Evolutionary conservation across 208 protist species (phyloP).

Genomic region (Herpetomonas tarakana): DNA sequence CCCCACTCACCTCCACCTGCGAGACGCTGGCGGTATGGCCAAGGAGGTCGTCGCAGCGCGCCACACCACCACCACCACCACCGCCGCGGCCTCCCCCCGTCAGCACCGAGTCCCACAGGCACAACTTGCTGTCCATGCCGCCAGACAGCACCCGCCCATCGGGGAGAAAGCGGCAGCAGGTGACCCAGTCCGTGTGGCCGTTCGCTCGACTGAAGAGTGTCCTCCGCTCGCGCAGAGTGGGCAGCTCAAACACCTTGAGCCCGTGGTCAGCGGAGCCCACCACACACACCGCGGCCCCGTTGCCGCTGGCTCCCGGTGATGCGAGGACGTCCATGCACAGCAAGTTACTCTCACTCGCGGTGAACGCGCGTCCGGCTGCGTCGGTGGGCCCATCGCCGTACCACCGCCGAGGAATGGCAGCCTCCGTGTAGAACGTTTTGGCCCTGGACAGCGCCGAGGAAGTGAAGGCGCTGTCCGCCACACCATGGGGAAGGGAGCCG

Average conservation of each 20-base stretch:
- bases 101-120: slow-evolving; percentile 68
- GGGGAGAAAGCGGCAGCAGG: slow-evolving; percentile 63
- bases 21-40: slow-evolving; percentile 82
- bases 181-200: slow-evolving; percentile 91
- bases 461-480: too few species aligned
- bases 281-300: slow-evolving; percentile 34
- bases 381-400: slow-evolving; percentile 54
- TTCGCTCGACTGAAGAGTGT: slow-evolving; percentile 72
- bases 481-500: too few species aligned
- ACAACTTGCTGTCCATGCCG: slow-evolving; percentile 90
- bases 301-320: slow-evolving; percentile 31
- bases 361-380: slow-evolving; percentile 44
- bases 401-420: too few species aligned
- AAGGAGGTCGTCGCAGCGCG: slow-evolving; percentile 73
- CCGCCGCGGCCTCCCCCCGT: slow-evolving; percentile 4
- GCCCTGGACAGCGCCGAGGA: too few species aligned
- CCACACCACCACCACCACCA: slow-evolving; percentile 18
- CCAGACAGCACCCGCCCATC: slow-evolving; percentile 74
- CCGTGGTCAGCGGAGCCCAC: slow-evolving; percentile 86
- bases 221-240: slow-evolving; percentile 38
- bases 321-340: slow-evolving; percentile 87
- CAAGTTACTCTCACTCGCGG: slow-evolving; percentile 81
- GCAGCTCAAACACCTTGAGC: slow-evolving; percentile 78
- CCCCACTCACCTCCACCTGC: slow-evolving; percentile 52
- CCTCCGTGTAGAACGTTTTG: too few species aligned